phyloP scores from a whole-genome alignment of 208 protist genomes.

The Leptomonas seymouri region DNA sequence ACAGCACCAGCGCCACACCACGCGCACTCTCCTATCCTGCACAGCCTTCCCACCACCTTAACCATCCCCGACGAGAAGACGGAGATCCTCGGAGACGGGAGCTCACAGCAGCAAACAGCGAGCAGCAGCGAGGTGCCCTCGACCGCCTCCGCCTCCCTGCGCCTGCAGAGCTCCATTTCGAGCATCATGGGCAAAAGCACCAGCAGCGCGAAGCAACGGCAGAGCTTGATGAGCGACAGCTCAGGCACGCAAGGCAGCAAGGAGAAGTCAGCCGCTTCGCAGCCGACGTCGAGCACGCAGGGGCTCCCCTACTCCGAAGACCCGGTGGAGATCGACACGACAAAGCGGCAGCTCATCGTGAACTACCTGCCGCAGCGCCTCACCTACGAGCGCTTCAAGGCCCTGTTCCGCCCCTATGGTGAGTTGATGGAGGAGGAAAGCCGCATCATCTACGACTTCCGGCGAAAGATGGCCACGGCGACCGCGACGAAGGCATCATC shows the following conservation, averaged over 20 bases:
- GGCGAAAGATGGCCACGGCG: slow-evolving; percentile 16
- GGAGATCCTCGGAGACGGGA: too few species aligned
- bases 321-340: slow-evolving; percentile 52
- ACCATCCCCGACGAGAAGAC: too few species aligned
- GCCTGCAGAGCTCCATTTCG: background rate
- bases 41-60: background rate
- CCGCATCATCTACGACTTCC: slow-evolving; percentile 69
- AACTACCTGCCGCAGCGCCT: slow-evolving; percentile 65
- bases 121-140: too few species aligned
- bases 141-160: background rate
- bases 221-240: background rate
- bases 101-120: too few species aligned
- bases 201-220: background rate
- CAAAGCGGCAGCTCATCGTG: slow-evolving; percentile 68
- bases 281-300: slow-evolving; percentile 14
- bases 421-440: slow-evolving; percentile 40
- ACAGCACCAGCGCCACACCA: background rate
- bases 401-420: slow-evolving; percentile 56
- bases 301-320: slow-evolving; percentile 49
- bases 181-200: background rate
- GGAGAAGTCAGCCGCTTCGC: background rate
- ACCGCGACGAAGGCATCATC: background rate
- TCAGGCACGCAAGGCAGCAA: background rate
- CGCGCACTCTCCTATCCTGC: background rate
- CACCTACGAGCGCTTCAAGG: slow-evolving; percentile 48